Conservation (phyloP, 1,139 yeast species). For the Taphrina deformans region DNA sequence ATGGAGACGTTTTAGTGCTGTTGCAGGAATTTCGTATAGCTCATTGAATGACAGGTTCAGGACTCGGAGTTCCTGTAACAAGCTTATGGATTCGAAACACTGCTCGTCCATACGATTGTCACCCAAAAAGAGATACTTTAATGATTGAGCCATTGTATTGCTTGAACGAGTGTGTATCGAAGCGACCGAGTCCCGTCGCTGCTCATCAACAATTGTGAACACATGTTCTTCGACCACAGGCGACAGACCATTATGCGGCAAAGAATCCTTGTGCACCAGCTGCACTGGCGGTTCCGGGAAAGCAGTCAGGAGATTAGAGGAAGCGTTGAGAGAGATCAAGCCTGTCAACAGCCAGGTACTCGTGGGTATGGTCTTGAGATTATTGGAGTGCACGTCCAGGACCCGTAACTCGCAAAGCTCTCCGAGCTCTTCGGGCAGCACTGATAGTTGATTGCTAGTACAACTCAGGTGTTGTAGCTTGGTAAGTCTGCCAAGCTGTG, state of each 20-base stretch:
- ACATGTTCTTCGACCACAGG: slow-evolving; percentile 22
- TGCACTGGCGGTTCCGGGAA: slow-evolving; percentile 55
- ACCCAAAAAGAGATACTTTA: slow-evolving; percentile 63
- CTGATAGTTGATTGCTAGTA: slow-evolving; percentile 71
- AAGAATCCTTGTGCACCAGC: slow-evolving; percentile 1
- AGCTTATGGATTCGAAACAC: slow-evolving; percentile 67
- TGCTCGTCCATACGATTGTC: slow-evolving; percentile 84
- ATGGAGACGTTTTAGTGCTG: slow-evolving; percentile 61
- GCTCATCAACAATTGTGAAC: not conserved
- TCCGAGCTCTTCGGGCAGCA: slow-evolving; percentile 70
- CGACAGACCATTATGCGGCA: slow-evolving; percentile 2
- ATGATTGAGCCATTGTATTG: slow-evolving; percentile 46
- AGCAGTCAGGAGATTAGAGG: slow-evolving; percentile 71
- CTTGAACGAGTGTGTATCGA: slow-evolving; percentile 22
- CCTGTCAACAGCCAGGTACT: slow-evolving; percentile 66
- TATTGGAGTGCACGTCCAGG: slow-evolving; percentile 83
- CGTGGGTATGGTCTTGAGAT: slow-evolving; percentile 67
- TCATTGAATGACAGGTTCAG: slow-evolving; percentile 83
- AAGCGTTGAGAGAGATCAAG: slow-evolving; percentile 64
- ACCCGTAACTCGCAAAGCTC: slow-evolving; percentile 60
- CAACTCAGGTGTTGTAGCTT: slow-evolving; percentile 67
- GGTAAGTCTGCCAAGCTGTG: slow-evolving; percentile 61
- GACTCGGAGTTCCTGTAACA: slow-evolving; percentile 58
- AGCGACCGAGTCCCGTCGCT: slow-evolving; percentile 5
- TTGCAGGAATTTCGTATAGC: slow-evolving; percentile 74